Base-by-base conservation (phyloP, 1,139 yeast genomes). In the Yarrowia galli region DNA sequence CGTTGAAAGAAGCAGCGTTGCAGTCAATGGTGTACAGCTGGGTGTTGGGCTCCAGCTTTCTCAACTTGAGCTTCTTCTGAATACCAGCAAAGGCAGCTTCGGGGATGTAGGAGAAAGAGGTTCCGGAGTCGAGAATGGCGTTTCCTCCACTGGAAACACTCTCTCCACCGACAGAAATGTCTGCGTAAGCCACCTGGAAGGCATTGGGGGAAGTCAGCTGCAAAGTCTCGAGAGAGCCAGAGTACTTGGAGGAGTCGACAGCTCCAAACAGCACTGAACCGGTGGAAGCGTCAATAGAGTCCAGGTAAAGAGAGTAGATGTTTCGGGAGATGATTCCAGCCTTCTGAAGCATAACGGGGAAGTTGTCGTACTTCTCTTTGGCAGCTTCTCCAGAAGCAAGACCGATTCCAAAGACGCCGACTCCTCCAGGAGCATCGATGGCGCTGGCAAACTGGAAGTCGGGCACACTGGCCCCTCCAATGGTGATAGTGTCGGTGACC, bases 181-280 rank as follows among this genome's bases (percentile, higher is more conserved):
- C 49, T 1, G 23, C 53, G 16, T 43, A 60, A 13, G 65, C 35
- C 2, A 60, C 65, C 53, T 43, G 53, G 65, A 60, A 60, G n/a
- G 49, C 65, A 13, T 45, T 15, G 16, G 53, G 42, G 3, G 65
- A 43, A n/a, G 61, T 65, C n/a, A 72, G 69, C 20, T 78, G 81
- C 66, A 74, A 71, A 10, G 72, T 73, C 48, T 68, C 76, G 70
- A 86, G 77, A 0, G 76, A 75, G 13, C 89, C 89, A 0, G 77
- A 70, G 70, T 79, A 82, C 75, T 86, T 87, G 43, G 85, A 83
- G 49, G 80, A 78, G 74, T 87, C 90, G 65, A 85, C 77, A 38
- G 85, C 90, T 5, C 90, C 90, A 74, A 87, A 87, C 56, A 86
- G 78, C 51, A 87, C 75, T 16, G 80, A 73, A 3, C 89, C 89